These are phyloP conservation scores for Pisolithus microcarpus DNA, from an alignment of 768 basidiomycete genomes.

Conservation along the genomic window DNA sequence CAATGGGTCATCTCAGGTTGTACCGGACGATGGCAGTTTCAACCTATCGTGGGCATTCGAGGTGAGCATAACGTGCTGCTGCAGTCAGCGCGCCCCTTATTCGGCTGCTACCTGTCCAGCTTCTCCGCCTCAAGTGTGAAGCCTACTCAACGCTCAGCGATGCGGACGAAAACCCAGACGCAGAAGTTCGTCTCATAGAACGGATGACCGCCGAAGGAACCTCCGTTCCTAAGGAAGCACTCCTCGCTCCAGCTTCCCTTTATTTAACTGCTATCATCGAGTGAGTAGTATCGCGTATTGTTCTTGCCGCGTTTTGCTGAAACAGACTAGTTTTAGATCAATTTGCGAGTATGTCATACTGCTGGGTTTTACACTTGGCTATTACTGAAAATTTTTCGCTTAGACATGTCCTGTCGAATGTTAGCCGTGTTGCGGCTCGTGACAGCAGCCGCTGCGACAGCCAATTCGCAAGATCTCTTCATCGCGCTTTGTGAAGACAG, in stretches of 20 bases:
- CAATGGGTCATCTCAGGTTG: constrained; percentile 20
- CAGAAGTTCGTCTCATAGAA: constrained; percentile 57
- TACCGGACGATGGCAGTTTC: constrained; percentile 52
- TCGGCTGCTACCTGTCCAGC: constrained; percentile 32
- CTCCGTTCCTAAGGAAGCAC: constrained; percentile 43
- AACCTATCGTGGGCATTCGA: constrained; percentile 70
- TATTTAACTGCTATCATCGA: constrained; percentile 92
- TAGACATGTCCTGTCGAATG: constrained; percentile 79
- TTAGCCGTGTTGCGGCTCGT: constrained; percentile 77
- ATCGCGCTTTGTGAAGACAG: constrained; percentile 88
- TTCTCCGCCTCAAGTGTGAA: constrained; percentile 80
- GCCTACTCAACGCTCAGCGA: constrained; percentile 83
- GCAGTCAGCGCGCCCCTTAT: constrained; percentile 1
- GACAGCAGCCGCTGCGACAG: constrained; percentile 75
- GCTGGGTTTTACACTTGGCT: constrained; percentile 1
- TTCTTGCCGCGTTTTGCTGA: constrained; percentile 15
- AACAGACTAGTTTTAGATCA: constrained; percentile 43
- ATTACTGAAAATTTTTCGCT: constrained; percentile 5
- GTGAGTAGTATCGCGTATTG: constrained; percentile 43
- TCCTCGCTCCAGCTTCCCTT: constrained; percentile 75
- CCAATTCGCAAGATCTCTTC: constrained; percentile 77
- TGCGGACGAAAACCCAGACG: constrained; percentile 63
- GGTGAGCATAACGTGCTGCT: constrained; percentile 32
- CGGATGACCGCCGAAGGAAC: constrained; percentile 48
- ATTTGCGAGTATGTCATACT: constrained; percentile 71